Base-by-base conservation (phyloP, 768 basidiomycete genomes). In the Boletus eberwhitei region DNA sequence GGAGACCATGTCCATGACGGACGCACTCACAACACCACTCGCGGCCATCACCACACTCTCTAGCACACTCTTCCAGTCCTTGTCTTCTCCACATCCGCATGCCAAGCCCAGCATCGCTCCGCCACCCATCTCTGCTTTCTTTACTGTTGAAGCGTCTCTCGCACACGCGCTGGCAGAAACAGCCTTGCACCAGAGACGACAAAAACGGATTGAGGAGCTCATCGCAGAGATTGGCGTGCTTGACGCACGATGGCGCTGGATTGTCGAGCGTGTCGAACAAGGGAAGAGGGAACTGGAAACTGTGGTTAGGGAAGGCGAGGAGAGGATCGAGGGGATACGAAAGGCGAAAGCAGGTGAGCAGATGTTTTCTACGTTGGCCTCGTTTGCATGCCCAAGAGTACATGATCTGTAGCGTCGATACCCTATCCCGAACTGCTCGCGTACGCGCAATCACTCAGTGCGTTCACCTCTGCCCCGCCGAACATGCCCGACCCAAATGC, bases 391-490 rank as follows among this genome's bases (percentile, higher is more conserved):
- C 19, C 40, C 34, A 39, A 46, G 24, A 24, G 31, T 42, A 34
- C 48, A 50, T 24, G 45, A 12, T 38, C 36, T 55, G 17, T 53
- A 93, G 90, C 83, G 8, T 77, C 90, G 12, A 85, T 93, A 54
- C 87, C 88, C 4, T 91, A 91, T 64, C 87, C 89, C 4, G 89
- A 91, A 63, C 76, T 93, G 12, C 77, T 93, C 57, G 82, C 87
- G 2, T 93, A 93, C 69, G 91, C 91, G 3, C 88, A 91, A 64
- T 88, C 86, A 58, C 77, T 93, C 50, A 88, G 88, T 58, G 82
- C 88, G 14, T 93, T 92, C 71, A 91, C 91, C 6, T 91, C 91
- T 34, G 91, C 90, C 11, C 91, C 91, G 8, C 91, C 91, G 11
- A 90, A 90, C 64, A 87, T 91, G 83, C 88, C 88, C 21, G 88